A percentile compares a stretch with the other conserved stretches of the same genome.
Conservation (phyloP, 495 filamentous ascomycete genomes). For the Talaromyces adpressus region DNA sequence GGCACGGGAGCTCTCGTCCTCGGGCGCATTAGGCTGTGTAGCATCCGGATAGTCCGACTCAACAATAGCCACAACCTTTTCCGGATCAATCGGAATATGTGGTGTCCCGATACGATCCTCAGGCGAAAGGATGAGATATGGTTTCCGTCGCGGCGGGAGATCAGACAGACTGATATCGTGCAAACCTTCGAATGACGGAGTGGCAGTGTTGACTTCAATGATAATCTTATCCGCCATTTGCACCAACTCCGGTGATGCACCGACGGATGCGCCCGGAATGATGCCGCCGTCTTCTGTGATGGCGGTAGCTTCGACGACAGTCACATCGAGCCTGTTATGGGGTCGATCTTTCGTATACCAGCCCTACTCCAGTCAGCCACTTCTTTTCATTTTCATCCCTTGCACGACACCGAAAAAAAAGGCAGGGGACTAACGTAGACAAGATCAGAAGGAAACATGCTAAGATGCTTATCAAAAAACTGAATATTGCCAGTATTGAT, state of each 20-base stretch:
- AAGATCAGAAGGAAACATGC: constrained; percentile 87
- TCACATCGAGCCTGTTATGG: constrained; percentile 69
- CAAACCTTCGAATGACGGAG: constrained; percentile 79
- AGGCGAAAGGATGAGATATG: constrained; percentile 74
- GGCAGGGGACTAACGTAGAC: constrained; percentile 54
- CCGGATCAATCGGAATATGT: constrained; percentile 82
- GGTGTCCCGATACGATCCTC: constrained; percentile 78
- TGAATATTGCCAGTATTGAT: constrained; percentile 86
- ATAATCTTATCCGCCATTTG: constrained; percentile 91
- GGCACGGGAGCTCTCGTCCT: constrained; percentile 61
- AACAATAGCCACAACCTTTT: constrained; percentile 80
- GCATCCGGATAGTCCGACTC: constrained; percentile 81
- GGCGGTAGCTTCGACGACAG: constrained; percentile 78
- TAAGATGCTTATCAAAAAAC: constrained; percentile 88
- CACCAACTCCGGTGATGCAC: constrained; percentile 77
- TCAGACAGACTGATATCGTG: constrained; percentile 90
- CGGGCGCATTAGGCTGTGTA: constrained; percentile 68
- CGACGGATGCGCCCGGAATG: constrained; percentile 81
- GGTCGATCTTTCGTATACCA: constrained; percentile 76
- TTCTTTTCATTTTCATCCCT: too few species aligned
- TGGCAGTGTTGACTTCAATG: constrained; percentile 86
- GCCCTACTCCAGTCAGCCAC: constrained; percentile 37
- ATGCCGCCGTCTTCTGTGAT: constrained; percentile 93
- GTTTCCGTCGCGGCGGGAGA: constrained; percentile 72
- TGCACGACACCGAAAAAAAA: background rate